These are phyloP conservation scores for Fraxinus albicans DNA, from an alignment of 305 asterid genomes.

Conservation along the genomic window DNA sequence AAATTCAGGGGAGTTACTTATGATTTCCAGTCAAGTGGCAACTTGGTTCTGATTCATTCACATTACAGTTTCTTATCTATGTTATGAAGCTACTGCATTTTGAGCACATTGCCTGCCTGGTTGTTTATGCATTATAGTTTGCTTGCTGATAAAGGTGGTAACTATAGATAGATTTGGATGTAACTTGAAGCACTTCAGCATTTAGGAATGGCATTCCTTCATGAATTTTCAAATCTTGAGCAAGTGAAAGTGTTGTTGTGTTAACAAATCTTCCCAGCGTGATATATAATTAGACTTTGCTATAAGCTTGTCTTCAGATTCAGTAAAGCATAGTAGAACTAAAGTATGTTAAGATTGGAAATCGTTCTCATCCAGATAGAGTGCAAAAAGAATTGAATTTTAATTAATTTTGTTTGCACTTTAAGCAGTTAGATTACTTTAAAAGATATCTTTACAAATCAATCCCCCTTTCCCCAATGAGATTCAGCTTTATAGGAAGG, in stretches of 20 bases:
- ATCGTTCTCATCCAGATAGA: not conserved
- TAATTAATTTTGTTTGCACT: not conserved
- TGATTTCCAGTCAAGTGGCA: not conserved
- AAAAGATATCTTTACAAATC: not conserved
- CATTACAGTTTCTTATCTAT: not conserved
- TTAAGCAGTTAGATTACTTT: not conserved
- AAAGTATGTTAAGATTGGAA: not conserved
- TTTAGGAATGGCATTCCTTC: not conserved
- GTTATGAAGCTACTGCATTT: not conserved
- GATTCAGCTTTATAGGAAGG: not conserved
- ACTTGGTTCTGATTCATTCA: not conserved
- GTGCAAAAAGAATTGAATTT: not conserved
- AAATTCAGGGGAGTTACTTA: not conserved
- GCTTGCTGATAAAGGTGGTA: not conserved
- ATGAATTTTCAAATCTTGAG: not conserved
- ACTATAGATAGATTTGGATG: not conserved
- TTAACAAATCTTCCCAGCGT: not conserved
- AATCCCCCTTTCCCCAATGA: not conserved
- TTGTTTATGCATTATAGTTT: not conserved
- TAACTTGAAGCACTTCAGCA: not conserved
- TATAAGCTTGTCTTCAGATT: not conserved
- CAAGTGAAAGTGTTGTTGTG: not conserved
- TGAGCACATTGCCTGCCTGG: not conserved
- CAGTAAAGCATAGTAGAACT: not conserved
- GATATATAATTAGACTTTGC: not conserved